Evolutionary conservation across 306 rosid genomes (phyloP).

Genomic region (Coriaria nepalensis): DNA sequence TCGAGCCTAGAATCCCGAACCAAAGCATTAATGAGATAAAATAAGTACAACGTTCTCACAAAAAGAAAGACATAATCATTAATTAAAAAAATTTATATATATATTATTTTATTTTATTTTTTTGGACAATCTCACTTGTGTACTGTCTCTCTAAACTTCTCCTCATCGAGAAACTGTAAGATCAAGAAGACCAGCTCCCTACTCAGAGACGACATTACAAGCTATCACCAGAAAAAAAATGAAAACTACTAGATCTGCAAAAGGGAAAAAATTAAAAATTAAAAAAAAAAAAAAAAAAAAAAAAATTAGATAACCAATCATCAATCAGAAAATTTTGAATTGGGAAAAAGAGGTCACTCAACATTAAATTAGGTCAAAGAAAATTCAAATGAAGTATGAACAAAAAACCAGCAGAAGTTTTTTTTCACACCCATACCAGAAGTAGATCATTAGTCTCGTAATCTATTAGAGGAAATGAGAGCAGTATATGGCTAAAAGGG

Average conservation of each 20-base stretch:
- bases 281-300: slow-evolving; percentile 1
- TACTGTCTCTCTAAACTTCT: slow-evolving; percentile 95
- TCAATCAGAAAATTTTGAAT: no score
- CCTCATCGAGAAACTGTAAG: slow-evolving; percentile 98
- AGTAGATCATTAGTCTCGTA: no score
- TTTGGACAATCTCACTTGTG: slow-evolving; percentile 59
- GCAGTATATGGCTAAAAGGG: background rate
- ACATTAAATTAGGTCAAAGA: slow-evolving; percentile 5
- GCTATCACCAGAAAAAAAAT: slow-evolving; percentile 30
- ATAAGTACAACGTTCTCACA: slow-evolving; percentile 6
- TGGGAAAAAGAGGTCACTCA: no score
- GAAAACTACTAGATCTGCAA: slow-evolving; percentile 72
- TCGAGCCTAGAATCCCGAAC: slow-evolving; percentile 47
- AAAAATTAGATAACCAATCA: slow-evolving; percentile 11
- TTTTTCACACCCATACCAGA: background rate
- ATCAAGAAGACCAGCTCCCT: slow-evolving; percentile 98
- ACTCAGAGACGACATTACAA: slow-evolving; percentile 85
- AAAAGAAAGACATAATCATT: slow-evolving; percentile 1
- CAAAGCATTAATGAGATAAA: slow-evolving; percentile 18
- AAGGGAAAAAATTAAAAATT: slow-evolving; percentile 12
- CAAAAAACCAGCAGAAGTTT: background rate
- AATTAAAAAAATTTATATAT: background rate
- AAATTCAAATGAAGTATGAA: no score
- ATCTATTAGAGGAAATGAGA: no score
- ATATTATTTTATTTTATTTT: no score